These are phyloP conservation scores for Candida ascalaphidarum DNA, from an alignment of 805 yeast species.

Conservation along the genomic window DNA sequence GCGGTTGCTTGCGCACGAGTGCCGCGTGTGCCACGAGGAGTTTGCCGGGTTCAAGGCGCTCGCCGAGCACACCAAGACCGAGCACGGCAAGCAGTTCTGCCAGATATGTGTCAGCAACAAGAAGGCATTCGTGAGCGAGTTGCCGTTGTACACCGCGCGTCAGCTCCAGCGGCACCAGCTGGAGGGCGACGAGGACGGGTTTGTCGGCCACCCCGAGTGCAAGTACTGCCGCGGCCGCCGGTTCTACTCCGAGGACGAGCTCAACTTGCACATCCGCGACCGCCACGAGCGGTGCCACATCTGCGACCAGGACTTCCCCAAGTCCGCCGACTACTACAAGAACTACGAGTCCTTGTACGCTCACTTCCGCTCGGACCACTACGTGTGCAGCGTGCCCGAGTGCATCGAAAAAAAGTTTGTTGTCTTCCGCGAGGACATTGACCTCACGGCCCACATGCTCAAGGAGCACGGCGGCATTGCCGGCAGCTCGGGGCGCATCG, in stretches of 20 bases:
- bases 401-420: constrained; percentile 89
- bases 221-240: constrained; percentile 65
- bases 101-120: constrained; percentile 70
- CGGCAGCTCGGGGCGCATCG: constrained; percentile 33
- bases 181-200: constrained; percentile 68
- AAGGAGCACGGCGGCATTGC: constrained; percentile 65
- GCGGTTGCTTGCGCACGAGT: constrained; percentile 43
- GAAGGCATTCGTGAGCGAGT: constrained; percentile 68
- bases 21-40: constrained; percentile 43
- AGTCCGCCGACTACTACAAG: constrained; percentile 50
- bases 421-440: constrained; percentile 81
- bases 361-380: constrained; percentile 73
- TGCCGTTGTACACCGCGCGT: constrained; percentile 49
- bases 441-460: constrained; percentile 80
- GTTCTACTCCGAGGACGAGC: constrained; percentile 85
- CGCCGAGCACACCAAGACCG: constrained; percentile 54
- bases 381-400: constrained; percentile 61
- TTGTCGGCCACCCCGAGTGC: constrained; percentile 86
- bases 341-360: constrained; percentile 66
- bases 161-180: constrained; percentile 63
- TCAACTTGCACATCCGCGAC: constrained; percentile 72
- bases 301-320: constrained; percentile 71
- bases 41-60: constrained; percentile 47
- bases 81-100: constrained; percentile 62
- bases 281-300: constrained; percentile 84